Base-by-base conservation (phyloP, 2,329 filamentous ascomycete species). In the Chaetomium globosum region DNA sequence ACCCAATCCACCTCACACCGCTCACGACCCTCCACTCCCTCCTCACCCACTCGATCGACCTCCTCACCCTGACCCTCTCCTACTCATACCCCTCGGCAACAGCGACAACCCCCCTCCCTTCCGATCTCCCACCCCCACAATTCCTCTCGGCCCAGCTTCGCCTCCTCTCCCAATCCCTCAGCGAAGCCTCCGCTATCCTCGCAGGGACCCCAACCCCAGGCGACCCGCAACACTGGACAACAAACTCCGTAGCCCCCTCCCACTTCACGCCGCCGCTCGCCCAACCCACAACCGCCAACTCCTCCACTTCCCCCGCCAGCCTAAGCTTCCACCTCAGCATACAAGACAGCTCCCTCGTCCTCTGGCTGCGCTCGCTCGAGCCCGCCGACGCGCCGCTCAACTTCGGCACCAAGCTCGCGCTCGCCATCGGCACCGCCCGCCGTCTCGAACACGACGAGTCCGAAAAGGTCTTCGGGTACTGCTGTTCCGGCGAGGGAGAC, bases 21-120 rank as follows among this genome's bases (percentile, higher is more conserved):
- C 84, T 97, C 59, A 87, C 87, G 23, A 80, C 85, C 12, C 85
- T 95, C 13, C 86, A 92, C 68, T 86, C 87, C n/a, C 82, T 93
- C 49, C 88, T 98, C 70, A 94, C 90, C 67, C 86, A 92, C 72
- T 89, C 91, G 64, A 85, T 97, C 68, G 92, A 96, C 76, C 87
- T 96, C 55, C 87, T 97, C 58, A 86, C 89, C 71, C 85, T 96
- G 19, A 92, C 89, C 53, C 84, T 89, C 31, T 89, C 88, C 80
- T 90, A 89, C 43, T 87, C 88, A 19, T 86, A 91, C 73, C 65
- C 71, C 3, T 39, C 71, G 30, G 81, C 86, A 71, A 82, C 84
- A 57, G 78, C 80, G 72, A 85, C 86, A 71, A 84, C 86, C 75
- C 83, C 87, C 73, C 81, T 80, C 69, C 64, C 84, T 87, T 78